Evolutionary conservation across 805 yeast genomes (phyloP).

Genomic region (Candida fluviatilis): DNA sequence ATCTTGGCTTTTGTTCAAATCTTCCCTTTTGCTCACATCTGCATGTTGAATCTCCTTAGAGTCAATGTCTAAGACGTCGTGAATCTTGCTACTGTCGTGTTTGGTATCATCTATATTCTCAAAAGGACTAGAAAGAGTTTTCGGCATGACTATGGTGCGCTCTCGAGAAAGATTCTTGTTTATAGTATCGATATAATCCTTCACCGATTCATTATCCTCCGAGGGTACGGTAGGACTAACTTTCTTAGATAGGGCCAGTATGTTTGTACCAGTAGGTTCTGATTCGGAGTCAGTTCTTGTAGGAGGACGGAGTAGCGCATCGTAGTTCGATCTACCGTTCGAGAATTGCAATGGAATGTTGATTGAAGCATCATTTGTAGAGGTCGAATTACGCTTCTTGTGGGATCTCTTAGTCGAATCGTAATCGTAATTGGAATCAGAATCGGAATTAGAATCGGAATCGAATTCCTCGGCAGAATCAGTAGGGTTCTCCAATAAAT

Average conservation of each 20-base stretch:
- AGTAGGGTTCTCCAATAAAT: not conserved
- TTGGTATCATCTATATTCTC: no score
- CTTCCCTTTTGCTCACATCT: not conserved
- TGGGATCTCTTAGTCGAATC: no score
- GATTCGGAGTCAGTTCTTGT: not conserved
- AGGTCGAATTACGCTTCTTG: no score
- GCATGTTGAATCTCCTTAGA: not conserved
- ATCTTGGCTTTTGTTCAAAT: no score
- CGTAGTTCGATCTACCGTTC: not conserved
- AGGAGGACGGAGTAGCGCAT: no score
- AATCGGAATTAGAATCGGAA: not conserved
- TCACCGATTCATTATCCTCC: not conserved
- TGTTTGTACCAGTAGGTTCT: not conserved
- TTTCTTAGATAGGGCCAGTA: not conserved
- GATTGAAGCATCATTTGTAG: not conserved
- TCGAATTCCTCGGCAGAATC: not conserved
- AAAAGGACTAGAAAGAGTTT: not conserved
- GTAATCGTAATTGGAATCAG: no score
- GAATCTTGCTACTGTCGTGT: no score
- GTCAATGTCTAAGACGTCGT: no score
- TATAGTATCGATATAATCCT: not conserved
- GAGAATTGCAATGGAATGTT: not conserved
- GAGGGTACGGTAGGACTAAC: not conserved
- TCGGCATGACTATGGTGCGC: not conserved
- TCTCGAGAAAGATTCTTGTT: not conserved